phyloP scores from a whole-genome alignment of 179 eudicot species.

The Drosera spatulata region DNA sequence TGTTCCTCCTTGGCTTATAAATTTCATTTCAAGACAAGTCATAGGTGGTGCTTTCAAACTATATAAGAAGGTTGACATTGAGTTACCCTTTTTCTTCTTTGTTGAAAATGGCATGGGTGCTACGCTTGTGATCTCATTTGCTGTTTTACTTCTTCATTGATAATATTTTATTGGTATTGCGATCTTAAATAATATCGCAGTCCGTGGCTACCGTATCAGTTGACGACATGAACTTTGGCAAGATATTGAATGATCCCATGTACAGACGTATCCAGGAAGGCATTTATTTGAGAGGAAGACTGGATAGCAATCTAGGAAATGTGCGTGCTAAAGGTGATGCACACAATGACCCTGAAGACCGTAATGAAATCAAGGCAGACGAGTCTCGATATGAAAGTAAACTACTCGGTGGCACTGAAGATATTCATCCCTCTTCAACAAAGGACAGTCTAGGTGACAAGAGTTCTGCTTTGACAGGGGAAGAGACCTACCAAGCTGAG shows the following conservation, averaged over 20 bases:
- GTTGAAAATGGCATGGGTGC: neutral
- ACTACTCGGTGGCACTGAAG: too few species aligned
- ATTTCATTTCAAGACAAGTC: constrained; percentile 85
- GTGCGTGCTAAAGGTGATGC: constrained; percentile 13
- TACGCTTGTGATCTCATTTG: neutral
- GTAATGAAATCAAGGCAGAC: too few species aligned
- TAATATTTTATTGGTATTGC: neutral
- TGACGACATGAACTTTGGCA: constrained; percentile 40
- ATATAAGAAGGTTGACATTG: constrained; percentile 76
- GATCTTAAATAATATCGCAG: too few species aligned
- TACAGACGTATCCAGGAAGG: constrained; percentile 64
- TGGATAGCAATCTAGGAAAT: constrained; percentile 14
- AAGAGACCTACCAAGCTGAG: too few species aligned
- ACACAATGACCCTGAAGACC: too few species aligned
- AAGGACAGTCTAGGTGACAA: too few species aligned
- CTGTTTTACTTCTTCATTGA: too few species aligned
- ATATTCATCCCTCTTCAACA: too few species aligned
- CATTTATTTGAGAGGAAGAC: constrained; percentile 23
- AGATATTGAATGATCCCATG: constrained; percentile 55
- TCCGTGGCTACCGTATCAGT: constrained; percentile 66
- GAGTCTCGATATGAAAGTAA: too few species aligned
- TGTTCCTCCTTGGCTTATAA: constrained; percentile 83
- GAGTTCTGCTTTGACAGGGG: too few species aligned
- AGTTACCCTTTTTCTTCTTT: neutral
- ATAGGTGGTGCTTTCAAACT: constrained; percentile 86